Evolutionary conservation across 169 alveolate genomes (phyloP).

Genomic region (Plasmodium coatneyi): DNA sequence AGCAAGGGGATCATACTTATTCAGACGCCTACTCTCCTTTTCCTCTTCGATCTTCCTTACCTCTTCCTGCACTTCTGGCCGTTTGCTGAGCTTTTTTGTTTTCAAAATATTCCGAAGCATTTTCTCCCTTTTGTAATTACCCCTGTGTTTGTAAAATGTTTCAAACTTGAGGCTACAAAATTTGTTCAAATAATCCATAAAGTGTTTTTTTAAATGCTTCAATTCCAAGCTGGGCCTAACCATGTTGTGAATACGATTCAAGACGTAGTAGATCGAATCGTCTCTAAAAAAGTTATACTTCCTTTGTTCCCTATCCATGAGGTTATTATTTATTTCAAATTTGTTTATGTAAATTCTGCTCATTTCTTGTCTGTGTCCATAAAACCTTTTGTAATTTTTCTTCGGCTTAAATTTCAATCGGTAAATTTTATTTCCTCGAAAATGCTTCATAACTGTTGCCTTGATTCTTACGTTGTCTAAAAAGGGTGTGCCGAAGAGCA

Average conservation of each 20-base stretch:
- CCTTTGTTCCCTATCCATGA: conserved; percentile 32
- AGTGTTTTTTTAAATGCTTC: conserved; percentile 36
- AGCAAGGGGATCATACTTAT: conserved; percentile 58
- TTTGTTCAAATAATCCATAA: conserved; percentile 38
- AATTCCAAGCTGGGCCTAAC: conserved; percentile 66
- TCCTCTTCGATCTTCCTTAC: conserved; percentile 62
- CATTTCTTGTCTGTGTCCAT: conserved; percentile 86
- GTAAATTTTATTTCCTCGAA: conserved; percentile 87
- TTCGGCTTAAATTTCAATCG: conserved; percentile 85
- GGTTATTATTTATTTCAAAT: conserved; percentile 61
- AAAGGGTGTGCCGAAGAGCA: conserved; percentile 85
- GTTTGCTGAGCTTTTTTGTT: conserved; percentile 68
- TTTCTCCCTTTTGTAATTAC: conserved; percentile 61
- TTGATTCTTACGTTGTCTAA: conserved; percentile 85
- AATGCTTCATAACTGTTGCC: conserved; percentile 85
- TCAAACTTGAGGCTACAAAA: conserved; percentile 63
- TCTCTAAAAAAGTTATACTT: conserved; percentile 68
- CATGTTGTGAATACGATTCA: conserved; percentile 69
- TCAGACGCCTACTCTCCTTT: conserved; percentile 32
- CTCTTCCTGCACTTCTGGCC: conserved; percentile 71
- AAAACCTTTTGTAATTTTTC: conserved; percentile 84
- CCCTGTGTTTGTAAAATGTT: conserved; percentile 70
- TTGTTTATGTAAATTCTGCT: conserved; percentile 81
- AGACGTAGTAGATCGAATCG: conserved; percentile 43
- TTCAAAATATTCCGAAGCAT: conserved; percentile 66